Evolutionary conservation across 2,329 filamentous ascomycete species (phyloP), one percentile per base, ranked within the genome.

Genomic region (Metarhizium humberi): DNA sequence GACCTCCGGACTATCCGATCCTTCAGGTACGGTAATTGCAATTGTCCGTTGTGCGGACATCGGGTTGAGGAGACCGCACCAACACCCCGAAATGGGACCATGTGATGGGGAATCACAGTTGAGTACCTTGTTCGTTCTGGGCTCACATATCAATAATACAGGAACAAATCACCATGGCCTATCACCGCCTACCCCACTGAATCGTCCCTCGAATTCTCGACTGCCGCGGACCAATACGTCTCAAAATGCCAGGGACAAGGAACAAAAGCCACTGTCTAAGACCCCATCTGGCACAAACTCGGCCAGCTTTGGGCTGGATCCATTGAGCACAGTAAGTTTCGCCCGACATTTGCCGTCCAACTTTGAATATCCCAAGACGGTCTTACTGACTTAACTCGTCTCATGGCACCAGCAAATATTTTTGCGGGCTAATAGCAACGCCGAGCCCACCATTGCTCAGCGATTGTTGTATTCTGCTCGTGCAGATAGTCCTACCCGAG

Each of bases 201-300:
- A 50, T 49, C 58, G 57, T 36, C 55, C 58, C 7, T 57, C 61
- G 34, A 62, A 59, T n/a, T 49, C 63, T 54, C 64, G 66, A 54
- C 52, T 66, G 29, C 62, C 68, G 64, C 81, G 86, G 61, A 87
- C 85, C 54, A 86, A 83, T 63, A 86, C 84, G 63, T 84, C 83
- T 50, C 69, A 69, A 58, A 65, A 63, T 63, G 63, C 56, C 56
- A 71, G 67, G 55, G 70, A 67, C 36, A 65, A 60, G 54, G 63
- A 71, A 20, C 57, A 55, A 43, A 71, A 66, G 60, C 57, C 57
- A 43, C 53, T 62, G 34, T 59, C 62, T 38, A 68, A 64, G 59
- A 55, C 64, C 18, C 56, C 60, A 50, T 61, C 65, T 10, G 58
- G 64, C 13, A 60, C 60, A 55, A 59, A 63, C 43, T 58, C 64